phyloP scores from a whole-genome alignment of 352 stramenopile species.

The Phytophthora citricola region DNA sequence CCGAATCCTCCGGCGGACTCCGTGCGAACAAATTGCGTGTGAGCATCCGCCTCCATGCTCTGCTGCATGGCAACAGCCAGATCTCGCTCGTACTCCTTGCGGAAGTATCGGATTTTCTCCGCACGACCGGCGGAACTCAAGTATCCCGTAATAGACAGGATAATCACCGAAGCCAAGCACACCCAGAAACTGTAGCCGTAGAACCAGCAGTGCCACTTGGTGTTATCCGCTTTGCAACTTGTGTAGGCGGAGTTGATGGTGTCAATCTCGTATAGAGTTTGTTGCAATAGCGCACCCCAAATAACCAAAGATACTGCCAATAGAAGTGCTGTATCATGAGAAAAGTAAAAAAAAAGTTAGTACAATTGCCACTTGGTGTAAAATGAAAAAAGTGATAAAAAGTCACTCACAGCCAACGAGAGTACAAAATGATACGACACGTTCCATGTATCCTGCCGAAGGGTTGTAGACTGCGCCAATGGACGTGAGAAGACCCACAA shows the following conservation, averaged over 20 bases:
- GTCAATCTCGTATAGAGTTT: slow-evolving; percentile 82
- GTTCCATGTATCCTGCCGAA: slow-evolving; percentile 74
- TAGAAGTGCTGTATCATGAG: slow-evolving; percentile 53
- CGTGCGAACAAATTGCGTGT: slow-evolving; percentile 53
- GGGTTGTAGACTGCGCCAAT: slow-evolving; percentile 82
- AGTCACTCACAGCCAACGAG: slow-evolving; percentile 73
- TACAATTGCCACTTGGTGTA: not conserved
- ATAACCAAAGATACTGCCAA: slow-evolving; percentile 79
- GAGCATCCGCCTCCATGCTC: slow-evolving; percentile 61
- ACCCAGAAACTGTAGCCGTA: slow-evolving; percentile 90
- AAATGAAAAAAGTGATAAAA: slow-evolving; percentile 14
- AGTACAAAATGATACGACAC: slow-evolving; percentile 84
- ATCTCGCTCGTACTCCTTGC: slow-evolving; percentile 83
- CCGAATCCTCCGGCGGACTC: slow-evolving; percentile 47
- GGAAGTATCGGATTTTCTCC: slow-evolving; percentile 88
- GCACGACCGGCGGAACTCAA: slow-evolving; percentile 79
- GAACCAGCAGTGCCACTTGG: slow-evolving; percentile 86
- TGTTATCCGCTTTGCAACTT: slow-evolving; percentile 71
- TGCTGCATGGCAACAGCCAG: slow-evolving; percentile 79
- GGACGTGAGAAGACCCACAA: slow-evolving; percentile 65
- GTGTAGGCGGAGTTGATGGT: slow-evolving; percentile 80
- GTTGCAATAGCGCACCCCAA: slow-evolving; percentile 79
- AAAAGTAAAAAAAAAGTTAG: slow-evolving; percentile 6
- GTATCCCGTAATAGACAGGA: slow-evolving; percentile 81
- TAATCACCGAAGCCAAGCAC: slow-evolving; percentile 80